These are phyloP conservation scores for Mallotus japonicus DNA, from an alignment of 441 rosid genomes.

Conservation along the genomic window DNA sequence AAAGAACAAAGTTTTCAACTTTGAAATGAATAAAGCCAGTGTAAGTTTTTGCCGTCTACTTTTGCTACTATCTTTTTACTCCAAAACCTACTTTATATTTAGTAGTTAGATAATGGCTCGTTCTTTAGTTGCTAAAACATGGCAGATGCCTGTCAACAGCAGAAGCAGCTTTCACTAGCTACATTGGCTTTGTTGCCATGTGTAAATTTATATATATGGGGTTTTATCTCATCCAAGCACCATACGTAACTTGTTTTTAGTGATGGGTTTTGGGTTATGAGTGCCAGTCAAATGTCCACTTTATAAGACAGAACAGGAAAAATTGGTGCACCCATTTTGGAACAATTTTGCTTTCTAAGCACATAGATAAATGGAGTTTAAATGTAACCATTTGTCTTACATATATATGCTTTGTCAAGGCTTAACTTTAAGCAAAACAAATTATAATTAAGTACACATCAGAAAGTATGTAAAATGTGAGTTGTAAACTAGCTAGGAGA, in stretches of 20 bases:
- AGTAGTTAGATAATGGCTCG: too few relatives aligned
- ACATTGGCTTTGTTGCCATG: not conserved
- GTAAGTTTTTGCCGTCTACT: too few relatives aligned
- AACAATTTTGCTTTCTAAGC: not conserved
- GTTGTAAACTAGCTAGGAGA: not conserved
- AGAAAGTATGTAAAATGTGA: not conserved
- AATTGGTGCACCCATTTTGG: not conserved
- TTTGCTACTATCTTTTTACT: too few relatives aligned
- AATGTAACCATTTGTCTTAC: too few relatives aligned
- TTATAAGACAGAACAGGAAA: not conserved
- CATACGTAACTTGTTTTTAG: slow-evolving; percentile 1
- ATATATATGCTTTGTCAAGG: not conserved
- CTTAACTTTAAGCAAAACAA: not conserved
- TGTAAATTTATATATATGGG: not conserved
- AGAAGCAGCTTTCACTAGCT: slow-evolving; percentile 23
- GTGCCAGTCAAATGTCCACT: not conserved
- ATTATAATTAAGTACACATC: not conserved
- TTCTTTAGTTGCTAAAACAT: slow-evolving; percentile 4
- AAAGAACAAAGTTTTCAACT: too few relatives aligned
- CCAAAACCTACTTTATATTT: too few relatives aligned
- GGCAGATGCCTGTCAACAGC: slow-evolving; percentile 8
- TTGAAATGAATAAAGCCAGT: too few relatives aligned
- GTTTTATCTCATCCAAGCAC: slow-evolving; percentile 8
- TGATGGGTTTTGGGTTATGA: slow-evolving; percentile 4
- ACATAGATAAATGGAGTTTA: not conserved